Percentiles rank a stretch among this genome's conserved stretches.
Evolutionary conservation across 2,329 filamentous ascomycete genomes (phyloP).

Genomic region (Aspergillus aculeatus): DNA sequence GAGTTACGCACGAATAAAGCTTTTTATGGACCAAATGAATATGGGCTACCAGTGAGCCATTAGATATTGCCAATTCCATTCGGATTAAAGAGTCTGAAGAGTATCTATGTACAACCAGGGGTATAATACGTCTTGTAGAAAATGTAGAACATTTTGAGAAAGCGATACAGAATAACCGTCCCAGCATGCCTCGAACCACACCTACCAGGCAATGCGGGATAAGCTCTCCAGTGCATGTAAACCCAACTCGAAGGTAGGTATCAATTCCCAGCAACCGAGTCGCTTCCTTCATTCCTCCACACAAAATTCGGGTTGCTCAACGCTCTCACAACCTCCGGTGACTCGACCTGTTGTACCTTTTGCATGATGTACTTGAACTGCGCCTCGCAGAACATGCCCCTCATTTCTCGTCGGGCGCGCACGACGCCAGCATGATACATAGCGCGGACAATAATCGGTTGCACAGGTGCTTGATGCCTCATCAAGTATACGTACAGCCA

Average conservation of each 20-base stretch:
- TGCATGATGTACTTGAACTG: conserved; percentile 46
- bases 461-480: conserved; percentile 43
- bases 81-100: background rate
- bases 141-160: no score
- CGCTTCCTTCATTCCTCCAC: conserved; percentile 12
- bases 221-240: no score
- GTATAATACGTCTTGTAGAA: background rate
- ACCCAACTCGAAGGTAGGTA: no score
- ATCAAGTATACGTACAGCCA: conserved; percentile 49
- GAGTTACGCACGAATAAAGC: conserved; percentile 11
- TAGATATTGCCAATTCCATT: background rate
- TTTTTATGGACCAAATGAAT: conserved; percentile 1
- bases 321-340: conserved; percentile 38
- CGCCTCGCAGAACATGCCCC: conserved; percentile 28
- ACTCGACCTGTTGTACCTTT: conserved; percentile 47
- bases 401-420: conserved; percentile 41
- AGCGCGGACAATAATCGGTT: conserved; percentile 46
- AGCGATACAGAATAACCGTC: no score
- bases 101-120: background rate
- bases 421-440: conserved; percentile 52
- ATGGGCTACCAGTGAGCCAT: background rate
- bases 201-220: no score
- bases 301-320: conserved; percentile 17
- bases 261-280: no score
- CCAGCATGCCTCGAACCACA: no score